Conservation (phyloP, 192 early-diverging fungal genomes). For the Gaertneriomyces semiglobifer region DNA sequence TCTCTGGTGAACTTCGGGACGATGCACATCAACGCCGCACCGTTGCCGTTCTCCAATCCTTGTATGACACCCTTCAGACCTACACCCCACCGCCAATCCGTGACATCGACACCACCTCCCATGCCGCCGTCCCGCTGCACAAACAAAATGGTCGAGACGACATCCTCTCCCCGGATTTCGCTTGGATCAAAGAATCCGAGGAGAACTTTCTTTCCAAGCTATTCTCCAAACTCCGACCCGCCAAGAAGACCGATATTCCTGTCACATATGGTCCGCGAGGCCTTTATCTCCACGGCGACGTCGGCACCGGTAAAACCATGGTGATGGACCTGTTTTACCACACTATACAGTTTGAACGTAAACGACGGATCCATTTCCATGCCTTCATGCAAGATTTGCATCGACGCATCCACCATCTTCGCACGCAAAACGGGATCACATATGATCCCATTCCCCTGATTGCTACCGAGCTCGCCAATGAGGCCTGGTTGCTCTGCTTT, state of each 20-base stretch:
- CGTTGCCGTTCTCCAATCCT: constrained; percentile 43
- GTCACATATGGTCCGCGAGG: constrained; percentile 33
- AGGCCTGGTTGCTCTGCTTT: constrained; percentile 86
- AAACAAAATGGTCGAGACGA: constrained; percentile 27
- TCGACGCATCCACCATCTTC: constrained; percentile 49
- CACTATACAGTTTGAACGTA: constrained; percentile 63
- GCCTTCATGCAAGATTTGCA: constrained; percentile 97
- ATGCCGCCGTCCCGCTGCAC: constrained; percentile 5
- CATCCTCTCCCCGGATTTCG: constrained; percentile 32
- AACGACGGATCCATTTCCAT: constrained; percentile 92
- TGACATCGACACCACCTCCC: constrained; percentile 1
- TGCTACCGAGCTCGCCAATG: constrained; percentile 74
- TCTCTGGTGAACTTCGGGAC: constrained; percentile 49
- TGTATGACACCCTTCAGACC: constrained; percentile 18
- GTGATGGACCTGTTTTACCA: constrained; percentile 94
- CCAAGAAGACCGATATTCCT: background rate
- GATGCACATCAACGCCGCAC: constrained; percentile 70
- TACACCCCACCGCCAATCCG: constrained; percentile 30
- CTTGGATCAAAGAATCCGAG: constrained; percentile 26
- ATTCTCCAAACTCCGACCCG: background rate
- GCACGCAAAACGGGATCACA: constrained; percentile 16
- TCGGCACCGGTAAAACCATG: constrained; percentile 87
- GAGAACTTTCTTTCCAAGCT: constrained; percentile 17
- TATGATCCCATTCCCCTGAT: constrained; percentile 47
- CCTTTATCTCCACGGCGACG: constrained; percentile 46